Base-by-base conservation (phyloP, 2,329 filamentous ascomycete genomes). In the Ophiognomonia clavigignenti-juglandacearum region DNA sequence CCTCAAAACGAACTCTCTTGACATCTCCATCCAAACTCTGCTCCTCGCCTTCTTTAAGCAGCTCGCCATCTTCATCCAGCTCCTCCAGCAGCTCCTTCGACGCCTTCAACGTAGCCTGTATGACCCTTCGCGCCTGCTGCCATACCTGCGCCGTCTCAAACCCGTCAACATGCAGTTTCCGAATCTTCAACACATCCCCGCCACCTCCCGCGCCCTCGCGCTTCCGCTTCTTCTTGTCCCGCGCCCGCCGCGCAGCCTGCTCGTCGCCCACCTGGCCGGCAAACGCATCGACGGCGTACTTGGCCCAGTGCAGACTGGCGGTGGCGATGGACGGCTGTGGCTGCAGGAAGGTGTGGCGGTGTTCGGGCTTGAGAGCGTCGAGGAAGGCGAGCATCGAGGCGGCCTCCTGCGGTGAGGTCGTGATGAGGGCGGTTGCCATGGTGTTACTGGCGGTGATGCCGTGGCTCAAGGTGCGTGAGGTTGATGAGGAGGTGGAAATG, bases 141-240 rank as follows among this genome's bases (percentile, higher is more conserved):
- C 92, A 98, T 36, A 98, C 83, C 66, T 97, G 92, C 18, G 84
- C 81, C 10, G 87, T 84, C 57, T 86, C 87, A 57, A 97, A 96
- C 0, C 92, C 93, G 48, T 95, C 82, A 6, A 89, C 73, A 62
- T 96, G 87, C 14, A 98, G 72, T 65, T 87, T 90, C 58, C 86
- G 84, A 58, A 96, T 72, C 58, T 89, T 89, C 53, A 96, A 61
- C 2, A 86, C 70, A 54, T 78, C 67, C 39, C 67, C 58, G 27
- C 65, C 64, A 26, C 66, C 66, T 43, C 74, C 68, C 31, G 76
- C 69, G 55, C 87, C 75, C 32, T 76, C 69, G 55, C 87, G 75
- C 73, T 93, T 95, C 53, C 87, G 75, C 72, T 95, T 95, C 65
- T 79, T 83, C 54, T 86, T 26, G 24, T 26, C 79, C 55, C 84